Base-by-base conservation (phyloP, 257 asterid genomes). In the Forsythia viridissima region DNA sequence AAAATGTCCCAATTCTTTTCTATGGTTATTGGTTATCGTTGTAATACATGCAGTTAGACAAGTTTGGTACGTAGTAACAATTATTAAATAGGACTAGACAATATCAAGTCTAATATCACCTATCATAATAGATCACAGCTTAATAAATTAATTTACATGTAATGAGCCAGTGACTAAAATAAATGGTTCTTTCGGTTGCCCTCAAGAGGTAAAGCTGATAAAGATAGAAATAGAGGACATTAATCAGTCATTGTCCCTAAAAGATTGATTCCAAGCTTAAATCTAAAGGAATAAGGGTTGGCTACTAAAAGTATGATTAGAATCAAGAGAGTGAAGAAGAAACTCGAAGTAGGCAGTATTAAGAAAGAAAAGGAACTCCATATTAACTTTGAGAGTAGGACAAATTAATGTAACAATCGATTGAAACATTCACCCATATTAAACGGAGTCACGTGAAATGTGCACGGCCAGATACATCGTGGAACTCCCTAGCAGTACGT, bases 261-360 rank as follows among this genome's bases (percentile, higher is more conserved):
- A 73, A 43, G 78, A 84, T 77, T 79, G 75, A 86, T 86, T 75
- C 88, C 84, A 77, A 82, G 48, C 88, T 77, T 84, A 57, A 71
- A 77, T 70, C 72, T 61, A 73, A 84, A 81, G 89, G 76, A 85
- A 79, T 57, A 46, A 76, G 39, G 39, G 40, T 40, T 69, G 79
- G 57, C 44, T 69, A 42, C 65, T 52, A 70, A 82, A 66, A 42
- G 76, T 36, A 70, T 70, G 40, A 59, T 76, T 66, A 40, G 11
- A 75, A 77, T 48, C 75, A 57, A 77, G 38, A 44, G 59, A 20
- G 44, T 15, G 24, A 71, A 57, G 76, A 57, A 21, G 38, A 20
- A 82, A 59, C 15, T 37, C 37, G 76, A 16, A 76, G 36, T 48
- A 3, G 20, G 61, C 48, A 71, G 0, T 21, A 18, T 20, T 59